Percentiles rank a stretch among this genome's conserved stretches.
phyloP scores from a whole-genome alignment of 169 alveolate species.

The Babesia divergens region DNA sequence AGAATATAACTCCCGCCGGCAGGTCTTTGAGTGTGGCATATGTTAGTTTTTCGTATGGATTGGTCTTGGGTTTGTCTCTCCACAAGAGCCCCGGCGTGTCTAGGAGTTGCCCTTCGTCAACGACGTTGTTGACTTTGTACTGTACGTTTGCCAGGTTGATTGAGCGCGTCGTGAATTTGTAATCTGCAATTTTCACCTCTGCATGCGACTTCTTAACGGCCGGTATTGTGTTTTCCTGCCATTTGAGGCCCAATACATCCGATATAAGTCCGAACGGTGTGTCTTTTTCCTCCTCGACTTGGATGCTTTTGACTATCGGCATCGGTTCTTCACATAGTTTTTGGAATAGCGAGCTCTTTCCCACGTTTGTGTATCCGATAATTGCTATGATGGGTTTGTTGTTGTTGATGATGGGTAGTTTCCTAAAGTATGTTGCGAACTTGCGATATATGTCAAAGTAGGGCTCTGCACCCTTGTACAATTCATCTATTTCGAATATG shows the following conservation, averaged over 20 bases:
- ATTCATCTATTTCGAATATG: conserved; percentile 43
- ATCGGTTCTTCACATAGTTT: conserved; percentile 9
- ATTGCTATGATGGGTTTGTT: conserved; percentile 46
- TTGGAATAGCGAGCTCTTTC: conserved; percentile 57
- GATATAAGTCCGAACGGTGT: conserved; percentile 22
- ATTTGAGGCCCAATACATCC: conserved; percentile 54
- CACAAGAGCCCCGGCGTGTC: conserved; percentile 64
- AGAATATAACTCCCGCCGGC: conserved; percentile 56
- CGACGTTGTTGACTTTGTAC: conserved; percentile 36
- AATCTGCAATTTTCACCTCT: conserved; percentile 51
- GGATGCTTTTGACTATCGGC: not conserved
- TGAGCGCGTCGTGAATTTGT: conserved; percentile 60
- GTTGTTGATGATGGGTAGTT: conserved; percentile 41
- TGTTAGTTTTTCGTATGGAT: conserved; percentile 61
- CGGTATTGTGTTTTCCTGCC: conserved; percentile 18
- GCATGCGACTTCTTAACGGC: not conserved
- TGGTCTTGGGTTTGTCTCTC: conserved; percentile 33
- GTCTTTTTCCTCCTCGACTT: not conserved
- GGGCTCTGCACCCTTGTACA: conserved; percentile 23
- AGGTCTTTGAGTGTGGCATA: conserved; percentile 59
- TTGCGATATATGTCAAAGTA: conserved; percentile 25
- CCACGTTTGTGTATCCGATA: conserved; percentile 59
- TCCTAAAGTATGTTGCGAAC: conserved; percentile 18
- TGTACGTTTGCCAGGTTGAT: conserved; percentile 24
- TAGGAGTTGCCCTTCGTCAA: conserved; percentile 48